Percentiles rank a stretch among this genome's conserved stretches.
Conservation (phyloP, 2,329 filamentous ascomycete species). For the Sporothrix brasiliensis region DNA sequence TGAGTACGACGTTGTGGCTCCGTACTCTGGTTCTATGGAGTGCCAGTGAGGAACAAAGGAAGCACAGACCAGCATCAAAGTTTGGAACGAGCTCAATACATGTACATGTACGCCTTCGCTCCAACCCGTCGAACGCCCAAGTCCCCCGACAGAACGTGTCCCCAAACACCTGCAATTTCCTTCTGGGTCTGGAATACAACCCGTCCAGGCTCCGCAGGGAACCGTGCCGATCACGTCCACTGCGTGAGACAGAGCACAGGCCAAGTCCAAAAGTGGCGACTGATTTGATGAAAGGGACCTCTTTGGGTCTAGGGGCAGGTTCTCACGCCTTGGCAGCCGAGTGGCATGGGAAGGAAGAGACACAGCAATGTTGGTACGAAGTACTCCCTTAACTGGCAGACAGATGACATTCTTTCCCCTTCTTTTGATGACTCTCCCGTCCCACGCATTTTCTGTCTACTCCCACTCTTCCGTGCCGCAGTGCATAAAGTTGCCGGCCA, state of each 20-base stretch:
- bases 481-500: constrained; percentile 29
- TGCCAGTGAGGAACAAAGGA: not conserved
- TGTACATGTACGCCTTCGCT: not conserved
- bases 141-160: not conserved
- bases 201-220: constrained; percentile 5
- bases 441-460: too few relatives aligned
- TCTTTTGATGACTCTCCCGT: not conserved
- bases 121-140: constrained; percentile 13
- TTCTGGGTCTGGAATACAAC: constrained; percentile 20
- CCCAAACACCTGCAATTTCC: constrained; percentile 25
- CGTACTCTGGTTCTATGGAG: not conserved
- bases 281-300: constrained; percentile 15
- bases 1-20: constrained; percentile 1
- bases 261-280: constrained; percentile 6
- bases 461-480: not conserved
- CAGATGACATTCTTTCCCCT: not conserved
- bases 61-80: not conserved
- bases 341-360: not conserved
- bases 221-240: constrained; percentile 21
- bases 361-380: not conserved
- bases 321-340: constrained; percentile 4
- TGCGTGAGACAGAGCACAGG: not conserved
- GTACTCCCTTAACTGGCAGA: not conserved
- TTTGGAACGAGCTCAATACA: not conserved
- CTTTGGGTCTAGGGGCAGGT: constrained; percentile 15